Conservation (phyloP, 2,329 filamentous ascomycete species). For the Colletotrichum trifolii region DNA sequence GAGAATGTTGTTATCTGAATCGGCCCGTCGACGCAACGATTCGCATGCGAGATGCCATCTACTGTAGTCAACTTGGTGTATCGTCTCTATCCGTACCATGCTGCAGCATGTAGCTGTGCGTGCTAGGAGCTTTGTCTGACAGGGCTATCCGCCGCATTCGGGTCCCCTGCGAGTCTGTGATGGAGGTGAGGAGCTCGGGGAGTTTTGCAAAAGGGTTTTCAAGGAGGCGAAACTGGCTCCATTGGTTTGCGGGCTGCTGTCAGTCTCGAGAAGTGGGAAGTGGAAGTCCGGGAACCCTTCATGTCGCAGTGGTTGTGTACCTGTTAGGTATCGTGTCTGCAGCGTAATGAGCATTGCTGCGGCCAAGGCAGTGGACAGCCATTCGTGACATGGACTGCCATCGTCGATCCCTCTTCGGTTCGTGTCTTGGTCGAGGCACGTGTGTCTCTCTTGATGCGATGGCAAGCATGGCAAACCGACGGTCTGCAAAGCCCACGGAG, state of each 20-base stretch:
- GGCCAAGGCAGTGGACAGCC: too few relatives aligned
- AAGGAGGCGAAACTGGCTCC: conserved; percentile 6
- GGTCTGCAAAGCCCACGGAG: conserved; percentile 14
- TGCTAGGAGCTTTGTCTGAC: neutral
- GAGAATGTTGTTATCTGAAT: conserved; percentile 28
- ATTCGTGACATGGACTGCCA: too few relatives aligned
- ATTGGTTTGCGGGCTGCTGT: neutral
- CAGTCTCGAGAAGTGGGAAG: neutral
- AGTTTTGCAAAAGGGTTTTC: neutral
- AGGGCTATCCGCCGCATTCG: conserved; percentile 4
- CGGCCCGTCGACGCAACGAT: conserved; percentile 31
- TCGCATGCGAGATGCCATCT: conserved; percentile 32
- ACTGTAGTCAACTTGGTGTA: neutral
- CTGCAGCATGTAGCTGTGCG: neutral
- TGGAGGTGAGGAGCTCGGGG: conserved; percentile 11
- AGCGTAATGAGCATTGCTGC: too few relatives aligned
- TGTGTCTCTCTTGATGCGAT: neutral
- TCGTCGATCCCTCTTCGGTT: conserved; percentile 1
- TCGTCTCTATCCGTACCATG: neutral
- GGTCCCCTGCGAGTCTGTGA: neutral
- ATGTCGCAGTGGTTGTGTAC: conserved; percentile 8
- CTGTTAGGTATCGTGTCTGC: neutral
- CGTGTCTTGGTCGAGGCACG: conserved; percentile 25
- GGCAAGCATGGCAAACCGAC: neutral
- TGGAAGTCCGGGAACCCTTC: conserved; percentile 21